phyloP scores from a whole-genome alignment of 2,329 filamentous ascomycete species.

The Trichothecium sympodiale region DNA sequence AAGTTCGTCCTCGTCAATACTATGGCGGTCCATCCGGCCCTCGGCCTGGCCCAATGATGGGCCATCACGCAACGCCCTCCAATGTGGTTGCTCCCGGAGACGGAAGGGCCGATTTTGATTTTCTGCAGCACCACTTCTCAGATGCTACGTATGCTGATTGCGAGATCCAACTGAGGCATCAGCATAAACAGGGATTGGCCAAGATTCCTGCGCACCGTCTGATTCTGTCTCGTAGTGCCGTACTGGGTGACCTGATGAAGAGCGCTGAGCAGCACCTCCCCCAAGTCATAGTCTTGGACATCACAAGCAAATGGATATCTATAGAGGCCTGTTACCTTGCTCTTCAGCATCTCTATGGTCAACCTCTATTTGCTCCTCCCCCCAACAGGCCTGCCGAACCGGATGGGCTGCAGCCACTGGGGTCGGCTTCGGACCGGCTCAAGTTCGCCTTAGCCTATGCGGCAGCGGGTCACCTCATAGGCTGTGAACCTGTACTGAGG shows the following conservation, averaged over 20 bases:
- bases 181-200: constrained; percentile 20
- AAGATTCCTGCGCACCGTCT: constrained; percentile 43
- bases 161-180: constrained; percentile 28
- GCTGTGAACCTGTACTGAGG: constrained; percentile 40
- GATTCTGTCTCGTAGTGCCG: constrained; percentile 39
- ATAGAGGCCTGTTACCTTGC: constrained; percentile 46
- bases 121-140: constrained; percentile 27
- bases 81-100: constrained; percentile 15
- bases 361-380: constrained; percentile 31
- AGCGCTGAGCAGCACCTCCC: constrained; percentile 18
- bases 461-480: constrained; percentile 48
- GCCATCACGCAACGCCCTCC: constrained; percentile 11
- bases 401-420: constrained; percentile 22
- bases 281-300: constrained; percentile 28
- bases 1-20: constrained; percentile 5
- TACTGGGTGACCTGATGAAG: constrained; percentile 16
- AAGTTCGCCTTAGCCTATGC: constrained; percentile 53
- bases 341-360: constrained; percentile 46
- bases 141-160: constrained; percentile 27
- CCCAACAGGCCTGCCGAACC: constrained; percentile 15
- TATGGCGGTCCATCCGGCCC: not conserved
- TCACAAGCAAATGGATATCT: constrained; percentile 40
- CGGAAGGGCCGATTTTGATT: constrained; percentile 26
- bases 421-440: constrained; percentile 29
- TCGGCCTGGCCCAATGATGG: constrained; percentile 2